A percentile compares a stretch with the other conserved stretches of the same genome.
Conservation (phyloP, 208 protist species). For the Zelonia costaricensis region DNA sequence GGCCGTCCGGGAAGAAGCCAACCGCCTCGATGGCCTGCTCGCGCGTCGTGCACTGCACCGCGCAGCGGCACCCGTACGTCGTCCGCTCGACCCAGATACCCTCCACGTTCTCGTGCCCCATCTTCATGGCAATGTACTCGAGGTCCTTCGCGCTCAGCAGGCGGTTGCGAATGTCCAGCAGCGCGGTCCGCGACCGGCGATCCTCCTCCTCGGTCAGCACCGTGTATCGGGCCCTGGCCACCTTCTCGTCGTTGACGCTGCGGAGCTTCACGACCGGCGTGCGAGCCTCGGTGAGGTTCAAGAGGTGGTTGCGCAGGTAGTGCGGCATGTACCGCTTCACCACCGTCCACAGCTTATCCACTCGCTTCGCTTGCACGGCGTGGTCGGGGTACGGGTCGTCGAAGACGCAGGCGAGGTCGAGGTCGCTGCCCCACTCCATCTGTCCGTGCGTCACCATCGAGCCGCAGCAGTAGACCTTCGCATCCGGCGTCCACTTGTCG, state of each 20-base stretch:
- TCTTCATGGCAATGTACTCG: slow-evolving; percentile 81
- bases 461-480: slow-evolving; percentile 89
- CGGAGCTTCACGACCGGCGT: slow-evolving; percentile 89
- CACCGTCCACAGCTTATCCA: slow-evolving; percentile 87
- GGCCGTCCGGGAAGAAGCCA: slow-evolving; percentile 85
- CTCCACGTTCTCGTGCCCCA: slow-evolving; percentile 79
- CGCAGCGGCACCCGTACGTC: slow-evolving; percentile 81
- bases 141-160: slow-evolving; percentile 65
- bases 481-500: slow-evolving; percentile 89
- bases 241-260: slow-evolving; percentile 83
- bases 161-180: slow-evolving; percentile 80
- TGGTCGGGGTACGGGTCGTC: slow-evolving; percentile 86
- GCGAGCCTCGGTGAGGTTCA: slow-evolving; percentile 76
- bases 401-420: slow-evolving; percentile 90
- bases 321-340: slow-evolving; percentile 88
- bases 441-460: slow-evolving; percentile 87
- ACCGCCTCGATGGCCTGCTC: slow-evolving; percentile 88
- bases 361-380: slow-evolving; percentile 79
- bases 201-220: slow-evolving; percentile 85
- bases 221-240: slow-evolving; percentile 70
- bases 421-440: slow-evolving; percentile 92
- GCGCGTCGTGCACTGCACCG: slow-evolving; percentile 75
- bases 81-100: slow-evolving; percentile 88
- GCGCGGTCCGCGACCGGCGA: slow-evolving; percentile 78
- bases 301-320: slow-evolving; percentile 75